Evolutionary conservation across 2,329 filamentous ascomycete genomes (phyloP), one percentile per base, ranked within the genome.

Genomic region (Xylariaceae sp.): DNA sequence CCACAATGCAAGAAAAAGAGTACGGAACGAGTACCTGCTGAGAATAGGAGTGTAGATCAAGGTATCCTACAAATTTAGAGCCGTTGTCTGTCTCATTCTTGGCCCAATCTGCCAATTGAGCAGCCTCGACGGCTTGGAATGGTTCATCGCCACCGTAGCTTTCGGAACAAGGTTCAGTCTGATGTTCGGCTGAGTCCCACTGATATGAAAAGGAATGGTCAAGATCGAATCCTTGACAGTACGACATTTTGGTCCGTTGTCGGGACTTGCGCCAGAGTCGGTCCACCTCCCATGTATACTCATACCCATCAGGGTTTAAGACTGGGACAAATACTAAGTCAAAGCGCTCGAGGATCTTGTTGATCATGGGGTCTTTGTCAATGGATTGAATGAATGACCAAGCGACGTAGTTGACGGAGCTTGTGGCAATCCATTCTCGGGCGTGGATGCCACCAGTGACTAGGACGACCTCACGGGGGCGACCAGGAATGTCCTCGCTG

Each of bases 11-110:
- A 11, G 90, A 91, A 75, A 91, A 96, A 4, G 90, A 88, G 72
- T 93, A 98, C 0, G 95, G 95, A 71, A 95, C 97, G 7, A 98
- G 81, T 19, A 99, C 88, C 74, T 97, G 90, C 75, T 99, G 93
- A 0, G 92, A 96, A 74, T 98, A 99, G 1, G 91, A 94, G 75
- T 99, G 95, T 23, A 98, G 81, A 72, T 99, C 95, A 40, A 98
- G 72, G 63, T 96, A 88, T 3, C 89, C 92, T n/a, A 93, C 84
- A 65, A 98, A 92, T 14, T 88, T 81, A 48, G 88, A 86, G 53
- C 89, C 87, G 64, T 86, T 79, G 6, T 83, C 78, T 0, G 88
- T 92, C 73, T 96, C 83, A 69, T 92, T 94, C 67, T 81, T 85
- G 1, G 91, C 91, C 94, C 94, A 99, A 43, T 88, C 81, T 3